Conservation (phyloP, 1,284 basidiomycete genomes). For the Pascua sp. region DNA sequence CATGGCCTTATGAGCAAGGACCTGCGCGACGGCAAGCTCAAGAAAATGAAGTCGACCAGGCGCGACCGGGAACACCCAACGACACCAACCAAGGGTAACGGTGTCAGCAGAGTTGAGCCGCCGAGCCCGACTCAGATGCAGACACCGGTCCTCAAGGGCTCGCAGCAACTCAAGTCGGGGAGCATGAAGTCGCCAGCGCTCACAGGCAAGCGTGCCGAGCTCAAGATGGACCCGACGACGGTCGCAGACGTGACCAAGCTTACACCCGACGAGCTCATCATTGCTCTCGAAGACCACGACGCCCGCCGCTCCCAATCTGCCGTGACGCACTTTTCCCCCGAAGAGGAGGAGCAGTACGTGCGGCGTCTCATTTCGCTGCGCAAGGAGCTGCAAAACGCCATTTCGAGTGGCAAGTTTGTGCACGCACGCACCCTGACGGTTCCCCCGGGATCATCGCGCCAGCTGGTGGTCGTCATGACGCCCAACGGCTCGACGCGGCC, state of each 20-base stretch:
- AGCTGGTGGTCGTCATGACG: slow-evolving; percentile 52
- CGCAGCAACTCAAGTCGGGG: neutral
- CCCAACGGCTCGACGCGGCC: slow-evolving; percentile 53
- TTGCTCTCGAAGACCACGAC: slow-evolving; percentile 51
- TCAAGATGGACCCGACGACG: slow-evolving; percentile 24
- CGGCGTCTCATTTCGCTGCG: slow-evolving; percentile 49
- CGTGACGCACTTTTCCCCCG: slow-evolving; percentile 43
- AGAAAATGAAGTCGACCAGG: slow-evolving; percentile 19
- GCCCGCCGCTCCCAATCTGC: slow-evolving; percentile 43
- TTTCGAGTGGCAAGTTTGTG: slow-evolving; percentile 45
- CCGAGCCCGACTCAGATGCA: slow-evolving; percentile 12
- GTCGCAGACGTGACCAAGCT: slow-evolving; percentile 44
- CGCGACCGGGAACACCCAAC: neutral
- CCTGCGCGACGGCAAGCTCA: slow-evolving; percentile 19
- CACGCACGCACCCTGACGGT: slow-evolving; percentile 47
- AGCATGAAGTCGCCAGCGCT: slow-evolving; percentile 36
- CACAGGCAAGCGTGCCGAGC: slow-evolving; percentile 36
- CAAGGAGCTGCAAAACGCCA: slow-evolving; percentile 48
- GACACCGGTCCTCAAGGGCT: neutral
- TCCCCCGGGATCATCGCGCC: slow-evolving; percentile 38
- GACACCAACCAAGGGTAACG: neutral
- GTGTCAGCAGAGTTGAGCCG: slow-evolving; percentile 6
- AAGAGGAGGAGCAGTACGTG: slow-evolving; percentile 54
- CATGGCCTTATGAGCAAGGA: slow-evolving; percentile 35
- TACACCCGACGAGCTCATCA: slow-evolving; percentile 50